Percentiles rank a stretch among this genome's conserved stretches.
Evolutionary conservation across 192 early-diverging fungal species (phyloP).

Genomic region (Linnemannia exigua): DNA sequence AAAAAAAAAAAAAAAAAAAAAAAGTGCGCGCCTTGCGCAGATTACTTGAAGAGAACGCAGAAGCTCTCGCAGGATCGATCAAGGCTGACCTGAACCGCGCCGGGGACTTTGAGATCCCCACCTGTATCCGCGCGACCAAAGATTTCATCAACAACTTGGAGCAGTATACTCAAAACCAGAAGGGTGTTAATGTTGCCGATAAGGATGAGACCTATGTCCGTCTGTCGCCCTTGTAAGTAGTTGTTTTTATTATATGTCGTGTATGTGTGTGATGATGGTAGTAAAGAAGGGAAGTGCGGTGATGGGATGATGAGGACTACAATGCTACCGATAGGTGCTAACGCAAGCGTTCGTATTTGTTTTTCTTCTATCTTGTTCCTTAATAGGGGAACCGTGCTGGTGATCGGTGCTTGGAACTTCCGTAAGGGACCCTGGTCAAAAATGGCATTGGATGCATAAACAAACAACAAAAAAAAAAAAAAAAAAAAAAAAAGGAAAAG

Average conservation of each 20-base stretch:
- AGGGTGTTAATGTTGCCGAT: neutral
- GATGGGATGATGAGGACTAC: neutral
- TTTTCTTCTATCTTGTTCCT: neutral
- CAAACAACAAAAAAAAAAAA: neutral
- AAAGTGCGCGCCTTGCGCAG: conserved; percentile 37
- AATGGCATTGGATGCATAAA: neutral
- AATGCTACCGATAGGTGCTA: neutral
- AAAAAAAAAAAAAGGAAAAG: conserved; percentile 4
- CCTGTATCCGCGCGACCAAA: conserved; percentile 2
- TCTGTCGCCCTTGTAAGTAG: conserved; percentile 41
- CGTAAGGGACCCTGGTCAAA: conserved; percentile 32
- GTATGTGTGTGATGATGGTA: neutral
- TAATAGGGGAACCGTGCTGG: conserved; percentile 50
- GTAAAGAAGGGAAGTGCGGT: neutral
- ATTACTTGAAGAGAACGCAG: conserved; percentile 64
- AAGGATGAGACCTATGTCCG: conserved; percentile 40
- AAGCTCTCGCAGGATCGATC: conserved; percentile 62
- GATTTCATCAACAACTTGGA: conserved; percentile 35
- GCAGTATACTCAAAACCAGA: conserved; percentile 13
- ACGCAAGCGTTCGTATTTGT: neutral
- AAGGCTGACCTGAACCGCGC: conserved; percentile 70
- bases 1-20: neutral
- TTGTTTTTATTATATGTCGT: neutral
- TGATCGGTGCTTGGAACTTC: conserved; percentile 71
- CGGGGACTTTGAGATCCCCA: conserved; percentile 29